A percentile compares a stretch with the other conserved stretches of the same genome.
Evolutionary conservation across 1,284 basidiomycete genomes (phyloP).

Genomic region (Meripilus lineatus): DNA sequence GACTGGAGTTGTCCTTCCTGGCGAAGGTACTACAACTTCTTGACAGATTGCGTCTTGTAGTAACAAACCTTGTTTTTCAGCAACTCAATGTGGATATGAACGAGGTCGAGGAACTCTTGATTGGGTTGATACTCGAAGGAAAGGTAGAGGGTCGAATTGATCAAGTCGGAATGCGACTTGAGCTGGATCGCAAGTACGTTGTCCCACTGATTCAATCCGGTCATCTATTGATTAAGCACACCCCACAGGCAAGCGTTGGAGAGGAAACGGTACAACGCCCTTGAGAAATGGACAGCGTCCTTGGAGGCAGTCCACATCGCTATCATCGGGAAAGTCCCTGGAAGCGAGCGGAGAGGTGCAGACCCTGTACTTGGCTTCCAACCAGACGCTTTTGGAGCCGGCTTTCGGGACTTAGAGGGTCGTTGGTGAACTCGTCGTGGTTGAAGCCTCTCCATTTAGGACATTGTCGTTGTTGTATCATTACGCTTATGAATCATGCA

Average conservation of each 20-base stretch:
- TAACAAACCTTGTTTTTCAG: slow-evolving; percentile 35
- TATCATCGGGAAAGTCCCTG: slow-evolving; percentile 69
- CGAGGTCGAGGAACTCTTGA: slow-evolving; percentile 91
- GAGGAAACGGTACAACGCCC: slow-evolving; percentile 77
- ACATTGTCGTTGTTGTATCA: no score
- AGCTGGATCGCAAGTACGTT: slow-evolving; percentile 83
- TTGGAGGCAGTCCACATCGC: slow-evolving; percentile 67
- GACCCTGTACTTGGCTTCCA: neutral
- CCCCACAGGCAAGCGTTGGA: slow-evolving; percentile 70
- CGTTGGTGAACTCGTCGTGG: no score
- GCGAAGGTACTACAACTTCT: slow-evolving; percentile 56
- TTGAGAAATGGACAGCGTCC: slow-evolving; percentile 78
- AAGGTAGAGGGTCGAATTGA: slow-evolving; percentile 95
- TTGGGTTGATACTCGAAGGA: slow-evolving; percentile 91
- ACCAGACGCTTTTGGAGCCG: slow-evolving; percentile 2
- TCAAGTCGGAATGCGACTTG: slow-evolving; percentile 88
- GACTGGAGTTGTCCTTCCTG: slow-evolving; percentile 87
- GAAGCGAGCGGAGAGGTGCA: slow-evolving; percentile 23
- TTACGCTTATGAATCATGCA: no score
- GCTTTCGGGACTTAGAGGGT: slow-evolving; percentile 6
- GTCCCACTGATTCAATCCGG: slow-evolving; percentile 5
- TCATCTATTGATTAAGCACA: neutral
- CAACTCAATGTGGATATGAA: slow-evolving; percentile 87
- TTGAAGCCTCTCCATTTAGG: no score
- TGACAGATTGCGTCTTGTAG: slow-evolving; percentile 5